phyloP scores from a whole-genome alignment of 768 basidiomycete species.

The Auricularia auricula-judae region DNA sequence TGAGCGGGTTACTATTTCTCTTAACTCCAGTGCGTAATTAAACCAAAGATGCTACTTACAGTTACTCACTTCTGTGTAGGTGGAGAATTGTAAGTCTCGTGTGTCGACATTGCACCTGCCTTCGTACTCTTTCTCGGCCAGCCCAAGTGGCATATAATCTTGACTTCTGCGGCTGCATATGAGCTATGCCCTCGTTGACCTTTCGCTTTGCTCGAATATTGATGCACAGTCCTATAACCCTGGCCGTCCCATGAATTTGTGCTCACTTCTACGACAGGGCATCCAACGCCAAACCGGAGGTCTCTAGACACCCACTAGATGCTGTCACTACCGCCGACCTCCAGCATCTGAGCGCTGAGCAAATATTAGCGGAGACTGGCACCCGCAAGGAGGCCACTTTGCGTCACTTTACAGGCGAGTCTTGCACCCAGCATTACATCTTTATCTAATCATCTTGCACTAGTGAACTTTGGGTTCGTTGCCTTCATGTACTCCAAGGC shows the following conservation, averaged over 20 bases:
- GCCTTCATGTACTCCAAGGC: neutral
- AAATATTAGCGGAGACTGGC: conserved; percentile 70
- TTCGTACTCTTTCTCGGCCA: too few relatives aligned
- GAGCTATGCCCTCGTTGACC: too few relatives aligned
- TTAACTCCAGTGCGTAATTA: neutral
- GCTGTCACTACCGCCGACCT: conserved; percentile 77
- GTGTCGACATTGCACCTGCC: too few relatives aligned
- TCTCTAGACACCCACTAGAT: conserved; percentile 19
- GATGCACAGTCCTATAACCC: too few relatives aligned
- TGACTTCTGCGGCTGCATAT: too few relatives aligned
- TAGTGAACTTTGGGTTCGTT: conserved; percentile 82
- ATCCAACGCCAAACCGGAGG: neutral
- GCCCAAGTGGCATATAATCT: too few relatives aligned
- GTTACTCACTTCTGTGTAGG: neutral
- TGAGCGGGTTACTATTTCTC: neutral
- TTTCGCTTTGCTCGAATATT: too few relatives aligned
- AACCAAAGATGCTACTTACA: neutral
- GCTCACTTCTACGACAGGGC: neutral
- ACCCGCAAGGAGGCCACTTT: conserved; percentile 65
- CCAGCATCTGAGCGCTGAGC: conserved; percentile 64
- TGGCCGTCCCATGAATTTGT: neutral
- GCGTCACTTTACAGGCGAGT: conserved; percentile 84
- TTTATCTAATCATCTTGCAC: conserved; percentile 5
- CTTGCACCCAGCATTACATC: conserved; percentile 15
- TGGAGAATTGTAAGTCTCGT: too few relatives aligned